Conservation (phyloP, 2,329 filamentous ascomycete species). For the Aureobasidium melanogenum region DNA sequence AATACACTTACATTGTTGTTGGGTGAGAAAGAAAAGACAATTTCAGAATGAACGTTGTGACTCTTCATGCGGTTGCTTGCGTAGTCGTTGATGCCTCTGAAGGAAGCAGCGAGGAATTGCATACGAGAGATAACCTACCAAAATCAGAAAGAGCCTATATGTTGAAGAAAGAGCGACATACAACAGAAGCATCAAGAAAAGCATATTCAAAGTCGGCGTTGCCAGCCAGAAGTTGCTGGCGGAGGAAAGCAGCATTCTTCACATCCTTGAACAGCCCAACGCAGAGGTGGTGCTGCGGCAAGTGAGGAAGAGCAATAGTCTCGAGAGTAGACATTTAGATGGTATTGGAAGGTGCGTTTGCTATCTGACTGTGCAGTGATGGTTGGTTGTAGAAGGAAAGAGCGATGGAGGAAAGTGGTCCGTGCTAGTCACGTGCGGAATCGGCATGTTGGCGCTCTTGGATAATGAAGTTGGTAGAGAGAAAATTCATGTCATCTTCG, state of each 20-base stretch:
- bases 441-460: neutral
- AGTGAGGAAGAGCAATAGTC: constrained; percentile 64
- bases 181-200: constrained; percentile 76
- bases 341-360: neutral
- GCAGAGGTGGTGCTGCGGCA: constrained; percentile 62
- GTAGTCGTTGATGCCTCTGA: constrained; percentile 63
- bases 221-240: constrained; percentile 73
- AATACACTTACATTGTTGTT: constrained; percentile 62
- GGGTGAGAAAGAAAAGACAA: constrained; percentile 69
- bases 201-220: constrained; percentile 88
- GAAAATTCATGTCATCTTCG: neutral
- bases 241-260: constrained; percentile 66
- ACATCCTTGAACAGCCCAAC: constrained; percentile 68
- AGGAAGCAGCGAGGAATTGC: constrained; percentile 67
- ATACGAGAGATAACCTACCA: constrained; percentile 58
- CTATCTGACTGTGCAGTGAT: neutral
- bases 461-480: neutral
- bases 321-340: constrained; percentile 47
- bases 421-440: neutral
- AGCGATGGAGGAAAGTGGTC: neutral
- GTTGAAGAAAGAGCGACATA: constrained; percentile 29
- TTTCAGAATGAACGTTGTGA: constrained; percentile 81
- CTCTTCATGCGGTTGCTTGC: constrained; percentile 58
- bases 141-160: neutral
- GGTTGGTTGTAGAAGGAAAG: neutral